A percentile compares a stretch with the other conserved stretches of the same genome.
phyloP scores from a whole-genome alignment of 2,329 filamentous ascomycete species.

The Aspergillus sp. region DNA sequence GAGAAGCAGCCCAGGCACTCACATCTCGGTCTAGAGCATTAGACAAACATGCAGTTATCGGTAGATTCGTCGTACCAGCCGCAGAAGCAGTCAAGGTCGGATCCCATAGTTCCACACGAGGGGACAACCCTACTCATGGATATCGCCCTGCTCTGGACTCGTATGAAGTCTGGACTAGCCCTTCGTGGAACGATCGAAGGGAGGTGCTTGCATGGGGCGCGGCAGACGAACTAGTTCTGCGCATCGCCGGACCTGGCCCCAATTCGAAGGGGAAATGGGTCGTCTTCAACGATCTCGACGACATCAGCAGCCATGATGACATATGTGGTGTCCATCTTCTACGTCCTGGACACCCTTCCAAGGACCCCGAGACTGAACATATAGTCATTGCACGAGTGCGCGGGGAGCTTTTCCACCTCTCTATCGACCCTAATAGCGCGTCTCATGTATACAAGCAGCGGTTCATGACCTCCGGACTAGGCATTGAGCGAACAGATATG shows the following conservation, averaged over 20 bases:
- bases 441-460: slow-evolving; percentile 38
- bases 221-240: slow-evolving; percentile 57
- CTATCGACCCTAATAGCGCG: slow-evolving; percentile 33
- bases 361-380: slow-evolving; percentile 42
- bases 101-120: slow-evolving; percentile 36
- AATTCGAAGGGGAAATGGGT: slow-evolving; percentile 47
- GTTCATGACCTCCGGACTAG: slow-evolving; percentile 47
- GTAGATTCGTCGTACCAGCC: slow-evolving; percentile 54
- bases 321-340: slow-evolving; percentile 60
- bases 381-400: slow-evolving; percentile 60
- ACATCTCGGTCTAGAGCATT: slow-evolving; percentile 60
- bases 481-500: slow-evolving; percentile 53
- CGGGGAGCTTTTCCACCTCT: slow-evolving; percentile 51
- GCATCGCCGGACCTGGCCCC: slow-evolving; percentile 49
- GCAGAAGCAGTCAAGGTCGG: slow-evolving; percentile 44
- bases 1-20: slow-evolving; percentile 55
- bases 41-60: slow-evolving; percentile 58
- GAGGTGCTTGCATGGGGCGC: slow-evolving; percentile 64
- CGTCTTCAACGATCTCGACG: slow-evolving; percentile 54
- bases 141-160: slow-evolving; percentile 62
- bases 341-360: slow-evolving; percentile 41
- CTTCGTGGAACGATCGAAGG: slow-evolving; percentile 51
- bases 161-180: slow-evolving; percentile 55
- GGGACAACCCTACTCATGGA: slow-evolving; percentile 56
- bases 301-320: slow-evolving; percentile 59